Percentiles rank a stretch among this genome's conserved stretches.
Conservation (phyloP, 805 yeast species). For the Wickerhamiella shivajii region DNA sequence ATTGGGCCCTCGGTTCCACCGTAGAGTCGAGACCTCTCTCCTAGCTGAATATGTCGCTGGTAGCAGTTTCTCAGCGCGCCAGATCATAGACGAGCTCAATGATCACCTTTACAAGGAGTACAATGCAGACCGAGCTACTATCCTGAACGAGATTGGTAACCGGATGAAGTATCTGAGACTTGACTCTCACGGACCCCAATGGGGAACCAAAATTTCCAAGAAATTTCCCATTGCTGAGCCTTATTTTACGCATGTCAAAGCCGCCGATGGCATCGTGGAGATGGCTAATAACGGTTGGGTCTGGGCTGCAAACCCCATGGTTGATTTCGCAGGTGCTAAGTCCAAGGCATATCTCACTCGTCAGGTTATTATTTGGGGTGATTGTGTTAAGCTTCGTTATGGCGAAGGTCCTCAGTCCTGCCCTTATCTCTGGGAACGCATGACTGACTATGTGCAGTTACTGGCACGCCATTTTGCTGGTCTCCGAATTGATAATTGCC, state of each 20-base stretch:
- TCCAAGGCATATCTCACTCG: slow-evolving; percentile 76
- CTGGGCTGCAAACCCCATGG: slow-evolving; percentile 90
- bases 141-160: slow-evolving; percentile 55
- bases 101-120: slow-evolving; percentile 54
- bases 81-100: slow-evolving; percentile 64
- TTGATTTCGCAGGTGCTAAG: slow-evolving; percentile 75
- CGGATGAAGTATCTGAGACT: slow-evolving; percentile 64
- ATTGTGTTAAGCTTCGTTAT: slow-evolving; percentile 84
- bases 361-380: slow-evolving; percentile 96
- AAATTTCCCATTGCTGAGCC: slow-evolving; percentile 62
- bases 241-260: slow-evolving; percentile 64
- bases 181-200: slow-evolving; percentile 67
- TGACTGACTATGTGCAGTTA: slow-evolving; percentile 58
- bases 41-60: slow-evolving; percentile 39
- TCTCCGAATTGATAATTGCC: slow-evolving; percentile 87
- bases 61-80: slow-evolving; percentile 19
- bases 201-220: slow-evolving; percentile 45
- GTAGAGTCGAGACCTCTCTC: slow-evolving; percentile 35
- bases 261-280: slow-evolving; percentile 26
- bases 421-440: slow-evolving; percentile 77
- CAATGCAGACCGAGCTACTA: slow-evolving; percentile 56
- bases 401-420: slow-evolving; percentile 69
- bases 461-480: slow-evolving; percentile 73
- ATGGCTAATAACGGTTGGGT: slow-evolving; percentile 97
- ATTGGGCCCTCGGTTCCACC: slow-evolving; percentile 40